Percentiles rank a stretch among this genome's conserved stretches.
Conservation (phyloP, 306 rosid species). For the Carpinus viminea region DNA sequence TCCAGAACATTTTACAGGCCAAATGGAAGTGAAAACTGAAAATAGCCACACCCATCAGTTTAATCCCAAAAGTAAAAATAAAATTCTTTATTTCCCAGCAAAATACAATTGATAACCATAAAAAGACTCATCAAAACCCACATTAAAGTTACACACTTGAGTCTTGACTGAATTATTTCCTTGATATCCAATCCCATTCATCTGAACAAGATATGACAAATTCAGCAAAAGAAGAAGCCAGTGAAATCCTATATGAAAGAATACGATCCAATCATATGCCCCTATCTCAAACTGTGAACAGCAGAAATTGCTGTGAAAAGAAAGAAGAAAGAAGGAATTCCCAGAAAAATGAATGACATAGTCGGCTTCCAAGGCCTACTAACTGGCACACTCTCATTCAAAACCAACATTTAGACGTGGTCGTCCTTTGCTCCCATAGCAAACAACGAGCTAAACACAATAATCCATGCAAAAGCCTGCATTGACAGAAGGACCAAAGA, state of each 20-base stretch:
- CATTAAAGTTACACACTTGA: background rate
- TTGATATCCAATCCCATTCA: background rate
- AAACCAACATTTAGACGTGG: slow-evolving; percentile 19
- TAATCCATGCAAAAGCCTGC: slow-evolving; percentile 38
- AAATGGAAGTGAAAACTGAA: too few species aligned
- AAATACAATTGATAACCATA: too few species aligned
- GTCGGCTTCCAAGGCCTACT: slow-evolving; percentile 9
- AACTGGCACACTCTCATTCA: slow-evolving; percentile 17
- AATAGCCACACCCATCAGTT: too few species aligned
- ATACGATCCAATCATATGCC: slow-evolving; percentile 37
- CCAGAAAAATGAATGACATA: background rate
- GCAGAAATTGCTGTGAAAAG: background rate
- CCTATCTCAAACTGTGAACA: slow-evolving; percentile 25
- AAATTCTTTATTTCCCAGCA: too few species aligned
- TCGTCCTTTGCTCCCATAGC: slow-evolving; percentile 25
- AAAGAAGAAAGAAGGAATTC: background rate
- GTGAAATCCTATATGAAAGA: background rate
- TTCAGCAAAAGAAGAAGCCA: background rate
- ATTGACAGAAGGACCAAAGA: slow-evolving; percentile 15
- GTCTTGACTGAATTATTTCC: background rate
- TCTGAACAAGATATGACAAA: background rate
- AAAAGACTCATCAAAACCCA: background rate
- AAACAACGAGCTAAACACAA: slow-evolving; percentile 30
- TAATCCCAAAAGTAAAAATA: too few species aligned
- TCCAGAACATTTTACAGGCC: too few species aligned